Evolutionary conservation across 2,329 filamentous ascomycete species (phyloP).

Genomic region (Daldinia sp.): DNA sequence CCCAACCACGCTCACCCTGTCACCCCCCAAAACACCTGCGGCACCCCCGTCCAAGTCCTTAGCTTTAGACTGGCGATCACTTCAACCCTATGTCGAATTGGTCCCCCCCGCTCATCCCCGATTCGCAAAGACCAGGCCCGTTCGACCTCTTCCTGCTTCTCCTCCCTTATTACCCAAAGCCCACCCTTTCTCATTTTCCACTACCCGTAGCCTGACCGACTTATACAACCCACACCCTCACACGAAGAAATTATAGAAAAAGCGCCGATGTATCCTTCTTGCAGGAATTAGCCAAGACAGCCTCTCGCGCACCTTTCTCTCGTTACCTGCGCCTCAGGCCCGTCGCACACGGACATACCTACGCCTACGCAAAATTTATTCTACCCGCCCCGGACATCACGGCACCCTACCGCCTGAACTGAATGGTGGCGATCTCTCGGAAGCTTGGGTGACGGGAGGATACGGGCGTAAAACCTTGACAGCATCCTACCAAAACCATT

Average conservation of each 20-base stretch:
- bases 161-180: conserved; percentile 45
- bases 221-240: conserved; percentile 42
- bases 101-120: conserved; percentile 45
- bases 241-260: conserved; percentile 35
- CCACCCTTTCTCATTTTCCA: conserved; percentile 39
- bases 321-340: conserved; percentile 35
- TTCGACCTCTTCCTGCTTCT: conserved; percentile 41
- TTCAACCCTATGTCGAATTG: conserved; percentile 48
- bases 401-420: conserved; percentile 18
- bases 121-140: conserved; percentile 39
- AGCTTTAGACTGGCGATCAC: conserved; percentile 51
- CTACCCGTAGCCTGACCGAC: conserved; percentile 32
- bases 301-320: conserved; percentile 37
- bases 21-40: conserved; percentile 38
- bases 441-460: conserved; percentile 44
- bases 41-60: conserved; percentile 43
- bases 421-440: conserved; percentile 41
- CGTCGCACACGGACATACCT: conserved; percentile 20
- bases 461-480: conserved; percentile 38
- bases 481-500: conserved; percentile 28
- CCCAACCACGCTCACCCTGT: conserved; percentile 38
- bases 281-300: conserved; percentile 39
- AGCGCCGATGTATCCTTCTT: conserved; percentile 42
- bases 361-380: conserved; percentile 3
- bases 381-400: conserved; percentile 24